phyloP scores from a whole-genome alignment of 225 moss, liverwort and hornwort genomes.

The Antitrichia curtipendula region DNA sequence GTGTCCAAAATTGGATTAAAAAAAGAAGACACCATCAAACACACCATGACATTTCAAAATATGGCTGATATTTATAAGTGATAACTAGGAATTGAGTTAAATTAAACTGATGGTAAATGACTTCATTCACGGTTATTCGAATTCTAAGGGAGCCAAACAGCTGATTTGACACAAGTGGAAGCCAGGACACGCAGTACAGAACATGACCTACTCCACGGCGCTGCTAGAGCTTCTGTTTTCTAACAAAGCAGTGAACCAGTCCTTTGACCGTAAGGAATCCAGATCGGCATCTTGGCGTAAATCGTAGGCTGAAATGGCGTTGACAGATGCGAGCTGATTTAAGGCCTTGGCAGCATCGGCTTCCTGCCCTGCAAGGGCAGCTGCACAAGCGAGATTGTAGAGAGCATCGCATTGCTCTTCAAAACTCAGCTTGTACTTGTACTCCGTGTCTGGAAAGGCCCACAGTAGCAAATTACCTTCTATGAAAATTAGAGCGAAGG shows the following conservation, averaged over 20 bases:
- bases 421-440: conserved; percentile 34
- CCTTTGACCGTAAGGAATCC: conserved; percentile 14
- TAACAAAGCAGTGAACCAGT: conserved; percentile 48
- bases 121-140: not conserved
- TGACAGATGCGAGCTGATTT: conserved; percentile 32
- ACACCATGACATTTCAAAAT: not conserved
- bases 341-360: conserved; percentile 43
- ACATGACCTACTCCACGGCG: not conserved
- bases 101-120: not conserved
- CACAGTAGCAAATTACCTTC: not conserved
- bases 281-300: conserved; percentile 53
- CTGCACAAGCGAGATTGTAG: conserved; percentile 76
- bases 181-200: not conserved
- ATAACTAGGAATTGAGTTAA: not conserved
- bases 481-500: not conserved
- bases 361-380: conserved; percentile 45
- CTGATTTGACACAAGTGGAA: not conserved
- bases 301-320: conserved; percentile 36
- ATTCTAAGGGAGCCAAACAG: not conserved
- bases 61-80: not conserved
- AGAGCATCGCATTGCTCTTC: conserved; percentile 74
- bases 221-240: conserved; percentile 2
- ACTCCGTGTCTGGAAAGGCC: conserved; percentile 31
- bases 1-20: not conserved
- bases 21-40: not conserved